A percentile compares a stretch with the other conserved stretches of the same genome.
These are phyloP conservation scores for Zygotorulaspora mrakii DNA, from an alignment of 1,139 yeast species.

Conservation along the genomic window DNA sequence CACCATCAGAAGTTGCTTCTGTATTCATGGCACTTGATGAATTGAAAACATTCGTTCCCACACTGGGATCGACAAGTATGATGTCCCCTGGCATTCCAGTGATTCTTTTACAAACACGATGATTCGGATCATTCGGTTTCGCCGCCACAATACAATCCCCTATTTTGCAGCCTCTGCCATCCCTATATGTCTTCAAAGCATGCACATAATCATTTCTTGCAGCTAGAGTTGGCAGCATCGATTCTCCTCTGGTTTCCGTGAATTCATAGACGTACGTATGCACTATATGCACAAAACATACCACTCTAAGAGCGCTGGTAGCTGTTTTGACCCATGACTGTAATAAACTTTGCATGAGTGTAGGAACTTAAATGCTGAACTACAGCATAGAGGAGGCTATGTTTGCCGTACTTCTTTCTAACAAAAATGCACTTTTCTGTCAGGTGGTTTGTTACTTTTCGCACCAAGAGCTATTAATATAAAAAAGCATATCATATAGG, in stretches of 20 bases:
- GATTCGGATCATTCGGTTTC: constrained; percentile 86
- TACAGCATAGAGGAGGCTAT: too few relatives aligned
- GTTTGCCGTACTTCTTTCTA: too few relatives aligned
- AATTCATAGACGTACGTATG: constrained; percentile 69
- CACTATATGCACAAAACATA: constrained; percentile 64
- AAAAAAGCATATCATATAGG: too few relatives aligned
- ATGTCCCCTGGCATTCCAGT: constrained; percentile 96
- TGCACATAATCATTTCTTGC: constrained; percentile 75
- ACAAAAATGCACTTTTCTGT: too few relatives aligned
- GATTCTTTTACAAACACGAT: constrained; percentile 84
- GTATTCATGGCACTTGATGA: too few relatives aligned
- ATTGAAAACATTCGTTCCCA: constrained; percentile 44
- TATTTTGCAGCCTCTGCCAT: constrained; percentile 50
- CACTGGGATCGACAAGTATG: constrained; percentile 74
- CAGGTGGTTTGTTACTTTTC: too few relatives aligned
- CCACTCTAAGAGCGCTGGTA: constrained; percentile 47
- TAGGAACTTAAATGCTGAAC: too few relatives aligned
- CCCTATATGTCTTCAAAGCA: constrained; percentile 56
- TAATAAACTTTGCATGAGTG: constrained; percentile 3
- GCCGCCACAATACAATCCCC: constrained; percentile 89
- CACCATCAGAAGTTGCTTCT: too few relatives aligned
- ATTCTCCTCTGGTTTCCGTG: constrained; percentile 84
- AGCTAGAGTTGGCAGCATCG: constrained; percentile 89
- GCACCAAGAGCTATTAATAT: too few relatives aligned
- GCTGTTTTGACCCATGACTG: constrained; percentile 29